Evolutionary conservation across 768 basidiomycete species (phyloP).

Genomic region (Tylopilus balloui): DNA sequence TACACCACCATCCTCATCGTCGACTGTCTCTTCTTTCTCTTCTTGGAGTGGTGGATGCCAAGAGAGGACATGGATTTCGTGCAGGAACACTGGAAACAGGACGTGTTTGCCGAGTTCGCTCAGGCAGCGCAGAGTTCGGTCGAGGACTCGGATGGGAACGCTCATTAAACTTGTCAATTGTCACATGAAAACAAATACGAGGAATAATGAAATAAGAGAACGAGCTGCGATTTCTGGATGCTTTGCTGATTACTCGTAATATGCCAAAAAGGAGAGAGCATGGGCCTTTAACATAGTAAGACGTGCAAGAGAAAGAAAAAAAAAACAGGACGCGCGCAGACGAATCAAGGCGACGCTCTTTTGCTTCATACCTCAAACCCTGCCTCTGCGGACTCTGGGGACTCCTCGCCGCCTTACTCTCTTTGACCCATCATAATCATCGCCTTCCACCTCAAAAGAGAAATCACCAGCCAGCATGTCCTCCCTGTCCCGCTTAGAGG

Average conservation of each 20-base stretch:
- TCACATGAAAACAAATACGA: constrained; percentile 14
- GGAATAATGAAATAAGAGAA: constrained; percentile 18
- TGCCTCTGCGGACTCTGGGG: constrained; percentile 19
- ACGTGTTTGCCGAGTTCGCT: constrained; percentile 20
- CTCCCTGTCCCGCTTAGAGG: constrained; percentile 30
- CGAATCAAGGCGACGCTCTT: neutral
- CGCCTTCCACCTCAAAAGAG: constrained; percentile 13
- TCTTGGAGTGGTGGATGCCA: constrained; percentile 84
- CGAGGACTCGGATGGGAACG: neutral
- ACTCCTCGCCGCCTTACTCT: constrained; percentile 23
- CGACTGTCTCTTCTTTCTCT: constrained; percentile 80
- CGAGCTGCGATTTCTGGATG: constrained; percentile 1
- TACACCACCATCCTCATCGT: constrained; percentile 86
- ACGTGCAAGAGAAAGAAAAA: neutral
- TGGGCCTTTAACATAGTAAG: neutral
- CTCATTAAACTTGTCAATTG: constrained; percentile 3
- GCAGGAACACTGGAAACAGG: constrained; percentile 53
- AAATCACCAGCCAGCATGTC: constrained; percentile 23
- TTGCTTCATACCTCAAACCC: constrained; percentile 8
- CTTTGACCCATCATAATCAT: constrained; percentile 23
- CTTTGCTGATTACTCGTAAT: constrained; percentile 1
- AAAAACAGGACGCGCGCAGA: neutral
- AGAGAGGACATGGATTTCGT: constrained; percentile 75
- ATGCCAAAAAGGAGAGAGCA: constrained; percentile 1
- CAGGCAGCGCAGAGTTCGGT: neutral